Evolutionary conservation across 2,329 filamentous ascomycete species (phyloP).

Genomic region (Nannizziopsis barbatae): DNA sequence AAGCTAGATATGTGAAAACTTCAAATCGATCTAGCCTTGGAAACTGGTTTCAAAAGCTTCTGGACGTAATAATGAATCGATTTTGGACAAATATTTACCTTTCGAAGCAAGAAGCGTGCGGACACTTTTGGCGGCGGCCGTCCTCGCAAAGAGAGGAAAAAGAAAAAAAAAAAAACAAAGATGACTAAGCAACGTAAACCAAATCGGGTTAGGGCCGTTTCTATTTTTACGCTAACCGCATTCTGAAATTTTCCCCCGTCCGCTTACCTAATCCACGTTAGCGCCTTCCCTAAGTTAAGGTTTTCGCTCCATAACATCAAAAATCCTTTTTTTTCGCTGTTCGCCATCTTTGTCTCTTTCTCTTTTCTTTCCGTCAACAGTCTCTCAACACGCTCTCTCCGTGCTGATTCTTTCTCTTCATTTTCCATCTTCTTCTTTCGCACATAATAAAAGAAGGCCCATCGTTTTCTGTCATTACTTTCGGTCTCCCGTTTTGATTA

Average conservation of each 20-base stretch:
- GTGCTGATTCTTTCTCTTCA: slow-evolving; percentile 14
- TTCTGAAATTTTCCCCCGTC: slow-evolving; percentile 18
- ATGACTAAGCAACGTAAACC: not conserved
- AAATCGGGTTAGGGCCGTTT: too few species aligned
- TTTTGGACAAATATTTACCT: too few species aligned
- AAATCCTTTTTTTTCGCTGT: slow-evolving; percentile 11
- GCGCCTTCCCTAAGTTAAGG: not conserved
- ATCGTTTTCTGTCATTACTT: slow-evolving; percentile 14
- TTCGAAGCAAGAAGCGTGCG: too few species aligned
- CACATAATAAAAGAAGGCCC: not conserved
- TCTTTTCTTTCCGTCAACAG: slow-evolving; percentile 20
- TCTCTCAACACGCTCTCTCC: slow-evolving; percentile 11
- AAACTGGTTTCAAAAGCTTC: too few species aligned
- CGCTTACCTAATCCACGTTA: slow-evolving; percentile 2
- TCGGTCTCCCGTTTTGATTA: slow-evolving; percentile 3
- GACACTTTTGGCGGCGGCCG: too few species aligned
- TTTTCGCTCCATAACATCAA: slow-evolving; percentile 4
- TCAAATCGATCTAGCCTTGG: too few species aligned
- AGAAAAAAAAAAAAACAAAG: too few species aligned
- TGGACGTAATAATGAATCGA: too few species aligned
- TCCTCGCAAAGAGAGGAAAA: too few species aligned
- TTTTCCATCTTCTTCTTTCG: not conserved
- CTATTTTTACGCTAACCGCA: slow-evolving; percentile 20
- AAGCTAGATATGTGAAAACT: too few species aligned
- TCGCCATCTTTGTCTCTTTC: slow-evolving; percentile 20